Evolutionary conservation across 2,329 filamentous ascomycete genomes (phyloP).

Genomic region (Ophidiomyces ophidiicola): DNA sequence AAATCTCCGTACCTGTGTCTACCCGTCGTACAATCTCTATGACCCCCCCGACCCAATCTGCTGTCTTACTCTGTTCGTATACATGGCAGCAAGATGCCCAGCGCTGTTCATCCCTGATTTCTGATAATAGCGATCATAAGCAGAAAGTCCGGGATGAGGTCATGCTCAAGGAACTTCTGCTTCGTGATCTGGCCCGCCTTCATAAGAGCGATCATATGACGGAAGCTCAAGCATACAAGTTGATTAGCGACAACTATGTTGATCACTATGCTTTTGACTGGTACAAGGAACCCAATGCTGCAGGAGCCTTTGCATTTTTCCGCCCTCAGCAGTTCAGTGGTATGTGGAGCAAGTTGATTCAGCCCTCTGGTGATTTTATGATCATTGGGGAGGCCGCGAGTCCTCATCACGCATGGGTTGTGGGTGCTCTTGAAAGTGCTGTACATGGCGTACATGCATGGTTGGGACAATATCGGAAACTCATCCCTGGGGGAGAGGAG

Average conservation of each 20-base stretch:
- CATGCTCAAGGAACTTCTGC: neutral
- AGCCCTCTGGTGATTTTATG: constrained; percentile 1
- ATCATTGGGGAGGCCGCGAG: neutral
- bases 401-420: neutral
- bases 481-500: neutral
- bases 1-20: constrained; percentile 1
- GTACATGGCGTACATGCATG: neutral
- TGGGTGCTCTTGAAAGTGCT: neutral
- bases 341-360: constrained; percentile 1
- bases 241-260: neutral
- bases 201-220: neutral
- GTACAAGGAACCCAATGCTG: constrained; percentile 2
- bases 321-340: constrained; percentile 1
- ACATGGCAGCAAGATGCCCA: constrained; percentile 1
- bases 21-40: neutral
- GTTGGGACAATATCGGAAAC: neutral
- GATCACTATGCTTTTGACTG: constrained; percentile 1
- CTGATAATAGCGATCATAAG: neutral
- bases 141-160: neutral
- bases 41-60: neutral
- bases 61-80: constrained; percentile 1
- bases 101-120: neutral
- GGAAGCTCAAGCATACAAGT: neutral
- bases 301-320: neutral
- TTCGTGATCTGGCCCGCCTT: neutral